phyloP scores from a whole-genome alignment of 768 basidiomycete genomes.

The Termitomyces sp. region DNA sequence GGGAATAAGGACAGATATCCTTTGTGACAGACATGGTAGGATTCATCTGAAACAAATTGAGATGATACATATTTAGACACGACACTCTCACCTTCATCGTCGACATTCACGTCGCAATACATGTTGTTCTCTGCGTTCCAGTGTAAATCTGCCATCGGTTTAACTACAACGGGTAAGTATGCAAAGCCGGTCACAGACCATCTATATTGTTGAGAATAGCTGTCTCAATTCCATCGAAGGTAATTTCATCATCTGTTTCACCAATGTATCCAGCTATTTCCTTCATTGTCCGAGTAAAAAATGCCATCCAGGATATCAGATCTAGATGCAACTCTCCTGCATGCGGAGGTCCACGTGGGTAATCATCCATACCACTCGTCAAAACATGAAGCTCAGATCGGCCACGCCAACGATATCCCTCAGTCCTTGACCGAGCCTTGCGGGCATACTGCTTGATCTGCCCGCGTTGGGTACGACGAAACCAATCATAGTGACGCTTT shows the following conservation, averaged over 20 bases:
- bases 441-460: conserved; percentile 90
- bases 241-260: conserved; percentile 76
- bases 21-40: conserved; percentile 82
- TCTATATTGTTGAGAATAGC: conserved; percentile 83
- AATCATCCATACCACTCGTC: conserved; percentile 96
- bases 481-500: conserved; percentile 94
- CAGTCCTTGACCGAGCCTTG: conserved; percentile 76
- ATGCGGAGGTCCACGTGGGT: conserved; percentile 85
- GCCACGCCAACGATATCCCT: conserved; percentile 94
- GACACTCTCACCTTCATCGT: conserved; percentile 64
- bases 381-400: conserved; percentile 81
- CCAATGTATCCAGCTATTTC: conserved; percentile 85
- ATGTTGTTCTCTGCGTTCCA: conserved; percentile 87
- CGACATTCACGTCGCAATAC: conserved; percentile 89
- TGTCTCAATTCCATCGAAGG: conserved; percentile 70
- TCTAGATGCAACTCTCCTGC: conserved; percentile 91
- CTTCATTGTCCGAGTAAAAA: conserved; percentile 91
- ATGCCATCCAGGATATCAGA: conserved; percentile 93
- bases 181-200: conserved; percentile 38
- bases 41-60: conserved; percentile 63
- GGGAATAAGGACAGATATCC: conserved; percentile 96
- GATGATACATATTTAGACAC: background rate
- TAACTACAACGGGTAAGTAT: background rate
- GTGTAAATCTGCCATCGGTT: conserved; percentile 62
- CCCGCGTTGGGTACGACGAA: conserved; percentile 88